Conservation (phyloP, 495 filamentous ascomycete species). For the Physcia stellaris region DNA sequence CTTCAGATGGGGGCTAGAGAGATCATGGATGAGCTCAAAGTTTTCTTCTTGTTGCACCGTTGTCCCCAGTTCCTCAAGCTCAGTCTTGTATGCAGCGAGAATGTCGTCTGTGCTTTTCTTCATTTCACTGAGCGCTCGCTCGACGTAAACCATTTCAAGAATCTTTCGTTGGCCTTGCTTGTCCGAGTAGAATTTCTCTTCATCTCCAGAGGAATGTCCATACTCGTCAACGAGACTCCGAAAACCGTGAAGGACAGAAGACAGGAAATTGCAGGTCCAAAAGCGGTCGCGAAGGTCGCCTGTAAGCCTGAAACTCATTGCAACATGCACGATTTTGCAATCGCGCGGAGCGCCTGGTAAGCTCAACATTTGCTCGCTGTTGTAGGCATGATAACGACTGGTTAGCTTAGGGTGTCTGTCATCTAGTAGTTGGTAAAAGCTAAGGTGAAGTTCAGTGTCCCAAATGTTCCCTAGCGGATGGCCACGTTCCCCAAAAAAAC, state of each 20-base stretch:
- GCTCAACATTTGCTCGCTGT: background rate
- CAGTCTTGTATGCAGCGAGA: background rate
- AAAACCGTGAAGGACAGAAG: background rate
- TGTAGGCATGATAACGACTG: background rate
- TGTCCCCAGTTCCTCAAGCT: background rate
- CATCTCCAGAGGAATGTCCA: background rate
- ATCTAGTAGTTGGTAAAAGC: background rate
- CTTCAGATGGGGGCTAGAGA: background rate
- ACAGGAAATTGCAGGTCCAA: slow-evolving; percentile 2
- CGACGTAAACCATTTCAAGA: background rate
- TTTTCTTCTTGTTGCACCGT: background rate
- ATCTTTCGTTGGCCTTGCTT: slow-evolving; percentile 1
- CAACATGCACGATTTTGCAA: background rate
- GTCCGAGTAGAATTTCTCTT: background rate
- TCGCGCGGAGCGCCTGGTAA: background rate
- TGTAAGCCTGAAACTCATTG: background rate
- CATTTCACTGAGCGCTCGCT: background rate
- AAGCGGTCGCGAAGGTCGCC: background rate
- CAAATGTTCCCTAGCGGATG: background rate
- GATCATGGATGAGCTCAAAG: background rate
- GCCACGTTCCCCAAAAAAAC: slow-evolving; percentile 1
- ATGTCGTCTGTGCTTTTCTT: background rate
- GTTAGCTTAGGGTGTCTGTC: background rate
- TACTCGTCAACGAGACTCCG: background rate
- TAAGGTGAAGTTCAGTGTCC: background rate